Base-by-base conservation (phyloP, 345 rosid genomes). In the Iberis pinnata region DNA sequence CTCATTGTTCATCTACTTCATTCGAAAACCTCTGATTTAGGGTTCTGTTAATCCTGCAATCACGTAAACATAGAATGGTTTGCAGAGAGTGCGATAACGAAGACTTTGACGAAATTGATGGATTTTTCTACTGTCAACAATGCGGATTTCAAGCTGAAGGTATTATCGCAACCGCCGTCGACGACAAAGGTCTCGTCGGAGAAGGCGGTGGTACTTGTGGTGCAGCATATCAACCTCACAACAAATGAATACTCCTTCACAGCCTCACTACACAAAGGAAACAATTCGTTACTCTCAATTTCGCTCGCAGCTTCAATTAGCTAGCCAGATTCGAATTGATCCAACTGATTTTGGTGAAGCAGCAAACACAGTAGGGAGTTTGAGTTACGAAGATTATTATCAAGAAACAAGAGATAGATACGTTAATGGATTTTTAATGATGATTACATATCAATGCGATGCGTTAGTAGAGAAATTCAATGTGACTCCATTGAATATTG, bases 371-470 rank as follows among this genome's bases (percentile, higher is more conserved):
- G 22, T 2, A 3, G 50, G 0, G 61, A n/a, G 7, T 53, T 41
- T 75, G 54, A 63, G 67, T 5, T 71, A 73, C 45, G 85, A 78
- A 78, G 82, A 75, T 40, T 89, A 73, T 61, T 82, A 76, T 65
- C 50, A 63, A 16, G 93, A 85, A 74, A 76, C 75, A 18, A 85
- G 87, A 75, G 73, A 75, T 40, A 72, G 84, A 71, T 85, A 89
- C 58, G 78, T 79, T 37, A 61, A 78, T 73, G 95, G 93, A 32
- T 15, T 89, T 72, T 81, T 80, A 64, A 57, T 74, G 73, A 80
- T 83, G 82, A 56, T 89, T 72, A 80, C 74, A 60, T 60, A 70
- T 51, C 94, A 89, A 53, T 86, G 89, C 29, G 89, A 78, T 65
- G 80, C 88, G 13, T 61, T 89, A 50, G 89, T 78, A 12, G 75